Evolutionary conservation across 2,329 filamentous ascomycete species (phyloP), one percentile per base, ranked within the genome.

Genomic region (Cordyceps tenuipes): DNA sequence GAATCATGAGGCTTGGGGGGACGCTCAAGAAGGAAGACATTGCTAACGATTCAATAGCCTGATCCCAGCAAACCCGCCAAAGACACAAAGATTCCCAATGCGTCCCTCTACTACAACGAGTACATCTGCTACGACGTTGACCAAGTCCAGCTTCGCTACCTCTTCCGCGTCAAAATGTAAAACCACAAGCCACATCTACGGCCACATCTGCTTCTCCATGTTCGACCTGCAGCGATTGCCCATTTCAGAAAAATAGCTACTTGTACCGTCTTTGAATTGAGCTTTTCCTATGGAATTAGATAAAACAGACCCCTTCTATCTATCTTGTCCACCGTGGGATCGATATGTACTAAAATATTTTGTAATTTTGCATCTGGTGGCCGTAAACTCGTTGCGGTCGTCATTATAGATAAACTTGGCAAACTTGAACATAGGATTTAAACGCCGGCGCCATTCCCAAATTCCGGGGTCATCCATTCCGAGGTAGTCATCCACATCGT

Each of bases 91-190:
- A 69, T 82, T 0, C 36, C 63, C 0, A 67, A 71, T 12, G 78
- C 82, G 0, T 72, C 69, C 31, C 75, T 91, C 23, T 70, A 74
- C 54, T 90, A 90, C 74, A 90, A 91, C 68, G 88, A 91, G 74
- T 90, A 85, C 70, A 89, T 90, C 63, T 79, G 79, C 56, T 91
- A 91, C 66, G 81, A 90, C 64, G 75, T 88, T 3, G 77, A 84
- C 0, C 88, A 91, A 69, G 80, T 91, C 39, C 84, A 85, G 48
- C 76, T 90, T 5, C 81, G 87, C 5, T 90, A 91, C 66, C 76
- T 91, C 4, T 80, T 90, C 68, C 80, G 83, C 6, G 82, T 89
- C 52, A 79, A 78, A 67, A 80, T 83, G 74, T 71, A 69, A 59
- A 21, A 26, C 13, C 10, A 19, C 15, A 3, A 15, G 9, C 21